A percentile compares a stretch with the other conserved stretches of the same genome.
Conservation (phyloP, 169 alveolate species). For the Neospora caninum region DNA sequence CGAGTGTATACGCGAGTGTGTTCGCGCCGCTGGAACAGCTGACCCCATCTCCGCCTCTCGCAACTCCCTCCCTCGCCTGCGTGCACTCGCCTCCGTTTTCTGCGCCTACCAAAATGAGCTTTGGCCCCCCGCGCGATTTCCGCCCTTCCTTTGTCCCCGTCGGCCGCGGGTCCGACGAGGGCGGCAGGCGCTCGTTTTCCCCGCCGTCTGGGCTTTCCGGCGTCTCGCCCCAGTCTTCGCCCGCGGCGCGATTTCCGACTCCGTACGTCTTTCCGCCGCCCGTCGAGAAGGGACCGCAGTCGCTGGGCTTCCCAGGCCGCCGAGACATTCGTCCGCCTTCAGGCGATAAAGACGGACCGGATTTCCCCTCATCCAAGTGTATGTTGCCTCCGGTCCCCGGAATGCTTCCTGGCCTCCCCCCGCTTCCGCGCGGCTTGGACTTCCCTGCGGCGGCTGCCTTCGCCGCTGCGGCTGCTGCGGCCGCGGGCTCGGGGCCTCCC, state of each 20-base stretch:
- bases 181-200: not conserved
- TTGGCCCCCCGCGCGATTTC: not conserved
- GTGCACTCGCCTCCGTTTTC: too few species aligned
- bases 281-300: not conserved
- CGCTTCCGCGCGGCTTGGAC: not conserved
- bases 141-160: not conserved
- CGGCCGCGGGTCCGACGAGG: not conserved
- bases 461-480: not conserved
- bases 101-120: too few species aligned
- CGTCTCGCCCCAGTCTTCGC: not conserved
- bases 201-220: not conserved
- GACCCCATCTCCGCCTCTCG: too few species aligned
- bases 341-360: not conserved
- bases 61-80: too few species aligned
- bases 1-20: too few species aligned
- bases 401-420: not conserved
- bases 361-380: not conserved
- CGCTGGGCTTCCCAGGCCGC: not conserved
- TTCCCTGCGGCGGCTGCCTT: not conserved
- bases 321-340: not conserved
- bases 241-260: not conserved
- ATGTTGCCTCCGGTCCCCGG: not conserved
- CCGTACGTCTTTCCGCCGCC: not conserved
- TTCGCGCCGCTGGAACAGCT: too few species aligned
- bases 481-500: not conserved